Evolutionary conservation across 2,329 filamentous ascomycete genomes (phyloP).

Genomic region (Aspergillus arachidicola): DNA sequence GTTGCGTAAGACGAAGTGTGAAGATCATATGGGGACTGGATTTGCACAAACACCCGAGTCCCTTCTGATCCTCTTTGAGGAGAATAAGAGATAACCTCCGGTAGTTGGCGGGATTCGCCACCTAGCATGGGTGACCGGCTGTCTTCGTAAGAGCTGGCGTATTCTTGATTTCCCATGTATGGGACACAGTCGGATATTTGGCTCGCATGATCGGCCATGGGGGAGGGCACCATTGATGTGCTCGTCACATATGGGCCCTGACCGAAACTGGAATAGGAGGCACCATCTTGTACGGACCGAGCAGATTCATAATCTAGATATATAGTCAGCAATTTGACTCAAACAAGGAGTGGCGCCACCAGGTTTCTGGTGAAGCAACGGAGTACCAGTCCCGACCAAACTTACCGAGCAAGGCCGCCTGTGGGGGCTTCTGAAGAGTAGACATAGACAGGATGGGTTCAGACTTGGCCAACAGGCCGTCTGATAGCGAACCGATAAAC

Average conservation of each 20-base stretch:
- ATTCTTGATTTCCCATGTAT: slow-evolving; percentile 42
- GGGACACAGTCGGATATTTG: slow-evolving; percentile 45
- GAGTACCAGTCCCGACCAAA: slow-evolving; percentile 29
- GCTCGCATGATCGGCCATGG: slow-evolving; percentile 44
- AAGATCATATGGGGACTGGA: slow-evolving; percentile 76
- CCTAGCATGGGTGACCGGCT: slow-evolving; percentile 69
- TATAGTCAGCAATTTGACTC: slow-evolving; percentile 10
- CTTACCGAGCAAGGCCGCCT: slow-evolving; percentile 81
- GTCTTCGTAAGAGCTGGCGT: slow-evolving; percentile 59
- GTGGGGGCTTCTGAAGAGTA: slow-evolving; percentile 75
- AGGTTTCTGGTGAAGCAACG: not conserved
- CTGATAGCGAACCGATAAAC: slow-evolving; percentile 49
- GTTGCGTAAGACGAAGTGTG: slow-evolving; percentile 56
- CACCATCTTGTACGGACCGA: slow-evolving; percentile 42
- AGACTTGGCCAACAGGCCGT: slow-evolving; percentile 58
- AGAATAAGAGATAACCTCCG: slow-evolving; percentile 69
- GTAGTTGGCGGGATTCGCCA: slow-evolving; percentile 60
- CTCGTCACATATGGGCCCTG: slow-evolving; percentile 42
- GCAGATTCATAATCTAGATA: slow-evolving; percentile 40
- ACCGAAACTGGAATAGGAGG: slow-evolving; percentile 44
- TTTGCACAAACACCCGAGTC: slow-evolving; percentile 71
- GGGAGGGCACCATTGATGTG: slow-evolving; percentile 41
- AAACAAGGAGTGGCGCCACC: not conserved
- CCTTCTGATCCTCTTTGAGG: slow-evolving; percentile 70
- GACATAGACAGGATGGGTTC: slow-evolving; percentile 75